Conservation (phyloP, 495 filamentous ascomycete species). For the Hypomontagnella monticulosa region DNA sequence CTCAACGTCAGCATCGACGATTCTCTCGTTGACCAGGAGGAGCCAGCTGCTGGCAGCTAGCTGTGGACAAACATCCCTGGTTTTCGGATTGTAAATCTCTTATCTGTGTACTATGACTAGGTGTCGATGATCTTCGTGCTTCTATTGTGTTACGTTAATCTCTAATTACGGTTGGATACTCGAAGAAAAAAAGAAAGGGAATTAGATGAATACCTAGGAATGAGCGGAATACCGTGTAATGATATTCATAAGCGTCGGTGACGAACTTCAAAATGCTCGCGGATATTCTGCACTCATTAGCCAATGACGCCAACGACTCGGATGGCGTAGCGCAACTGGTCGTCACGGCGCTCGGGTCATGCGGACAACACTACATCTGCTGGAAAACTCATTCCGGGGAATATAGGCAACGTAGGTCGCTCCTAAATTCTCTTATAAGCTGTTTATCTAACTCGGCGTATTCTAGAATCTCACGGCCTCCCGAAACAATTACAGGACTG, state of each 20-base stretch:
- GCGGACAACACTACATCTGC: constrained; percentile 43
- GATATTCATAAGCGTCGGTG: constrained; percentile 15
- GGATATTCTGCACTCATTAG: constrained; percentile 33
- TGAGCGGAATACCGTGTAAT: constrained; percentile 24
- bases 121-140: constrained; percentile 28
- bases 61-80: background rate
- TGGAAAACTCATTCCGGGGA: constrained; percentile 44
- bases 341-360: constrained; percentile 43
- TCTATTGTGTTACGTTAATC: constrained; percentile 17
- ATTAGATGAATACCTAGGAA: constrained; percentile 2
- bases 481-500: constrained; percentile 49
- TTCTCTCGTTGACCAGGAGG: constrained; percentile 17
- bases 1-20: constrained; percentile 10
- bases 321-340: constrained; percentile 43
- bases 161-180: constrained; percentile 27
- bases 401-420: constrained; percentile 41
- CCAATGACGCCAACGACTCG: constrained; percentile 32
- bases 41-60: constrained; percentile 34
- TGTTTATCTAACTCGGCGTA: background rate
- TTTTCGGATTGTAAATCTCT: constrained; percentile 3
- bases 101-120: constrained; percentile 24
- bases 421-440: no score
- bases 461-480: constrained; percentile 52
- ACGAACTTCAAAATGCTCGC: constrained; percentile 34
- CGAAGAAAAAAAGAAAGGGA: no score